Evolutionary conservation across 257 asterid genomes (phyloP), one percentile per base, ranked within the genome.

Genomic region (Capsicum pubescens): DNA sequence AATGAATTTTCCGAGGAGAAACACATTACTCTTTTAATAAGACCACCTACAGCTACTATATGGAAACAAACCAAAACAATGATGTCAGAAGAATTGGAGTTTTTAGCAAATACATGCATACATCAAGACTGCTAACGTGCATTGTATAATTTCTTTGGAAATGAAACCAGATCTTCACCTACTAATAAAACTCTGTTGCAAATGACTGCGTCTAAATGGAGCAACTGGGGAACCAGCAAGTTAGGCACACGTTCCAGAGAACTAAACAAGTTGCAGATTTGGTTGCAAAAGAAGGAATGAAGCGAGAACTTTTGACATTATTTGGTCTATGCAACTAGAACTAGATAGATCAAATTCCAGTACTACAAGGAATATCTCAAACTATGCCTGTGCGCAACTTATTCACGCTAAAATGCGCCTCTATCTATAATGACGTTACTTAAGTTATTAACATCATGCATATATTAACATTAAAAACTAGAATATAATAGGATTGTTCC

Each of bases 191-290:
- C 50, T 14, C 76, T 3, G 11, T 15, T 11, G 52, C 76, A 36
- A 68, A 36, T 17, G n/a, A 36, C 19, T 39, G 21, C 48, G 1
- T 36, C 76, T 14, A 1, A 68, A 68, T 68, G 76, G 19, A 68
- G 52, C 21, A 68, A 68, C 50, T 68, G 76, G 19, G 63, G 76
- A 68, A 68, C n/a, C 76, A 14, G 13, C 76, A 58, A 58, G 63
- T 14, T n/a, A 15, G 63, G 19, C 63, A 67, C 12, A 36, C 3
- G 21, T 68, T 68, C 50, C 26, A 2, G 48, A 36, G 48, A 68
- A 68, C 76, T 68, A 19, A n/a, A 14, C 76, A 68, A 68, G 52
- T 68, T 68, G 76, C 52, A 68, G 76, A 68, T 13, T 68, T 36
- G 26, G 26, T 68, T 68, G 76, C 54, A 68, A 68, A 68, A 68